phyloP scores from a whole-genome alignment of 1,284 basidiomycete genomes.

The Cystobasidium slooffiae region DNA sequence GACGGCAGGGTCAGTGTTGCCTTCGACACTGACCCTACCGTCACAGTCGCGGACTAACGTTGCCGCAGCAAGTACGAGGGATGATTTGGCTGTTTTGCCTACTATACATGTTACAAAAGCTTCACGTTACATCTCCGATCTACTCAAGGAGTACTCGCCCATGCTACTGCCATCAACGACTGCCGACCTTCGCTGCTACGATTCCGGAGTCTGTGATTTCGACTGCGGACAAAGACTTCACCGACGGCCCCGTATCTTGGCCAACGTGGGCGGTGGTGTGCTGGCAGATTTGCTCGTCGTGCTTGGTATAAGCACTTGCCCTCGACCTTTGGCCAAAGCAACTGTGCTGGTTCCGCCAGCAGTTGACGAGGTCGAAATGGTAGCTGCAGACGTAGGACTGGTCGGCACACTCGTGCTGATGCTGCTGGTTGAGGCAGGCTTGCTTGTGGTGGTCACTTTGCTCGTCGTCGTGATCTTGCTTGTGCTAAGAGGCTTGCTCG shows the following conservation, averaged over 20 bases:
- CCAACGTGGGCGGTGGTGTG: conserved; percentile 1
- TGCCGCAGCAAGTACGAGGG: too few species aligned
- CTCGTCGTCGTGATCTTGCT: conserved; percentile 4
- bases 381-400: background rate
- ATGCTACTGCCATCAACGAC: too few species aligned
- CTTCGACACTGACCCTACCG: too few species aligned
- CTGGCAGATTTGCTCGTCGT: background rate
- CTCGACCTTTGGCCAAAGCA: conserved; percentile 2
- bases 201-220: background rate
- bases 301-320: background rate
- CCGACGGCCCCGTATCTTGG: background rate
- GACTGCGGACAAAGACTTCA: background rate
- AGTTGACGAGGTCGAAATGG: background rate
- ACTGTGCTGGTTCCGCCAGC: background rate
- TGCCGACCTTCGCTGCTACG: too few species aligned
- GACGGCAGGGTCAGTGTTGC: too few species aligned
- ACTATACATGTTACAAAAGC: too few species aligned
- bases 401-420: background rate
- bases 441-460: background rate
- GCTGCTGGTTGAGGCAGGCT: background rate
- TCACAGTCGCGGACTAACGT: too few species aligned
- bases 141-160: too few species aligned
- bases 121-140: too few species aligned
- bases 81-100: too few species aligned
- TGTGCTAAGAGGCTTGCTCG: conserved; percentile 2